Base-by-base conservation (phyloP, 495 filamentous ascomycete genomes). In the Penicillium flavigenum region DNA sequence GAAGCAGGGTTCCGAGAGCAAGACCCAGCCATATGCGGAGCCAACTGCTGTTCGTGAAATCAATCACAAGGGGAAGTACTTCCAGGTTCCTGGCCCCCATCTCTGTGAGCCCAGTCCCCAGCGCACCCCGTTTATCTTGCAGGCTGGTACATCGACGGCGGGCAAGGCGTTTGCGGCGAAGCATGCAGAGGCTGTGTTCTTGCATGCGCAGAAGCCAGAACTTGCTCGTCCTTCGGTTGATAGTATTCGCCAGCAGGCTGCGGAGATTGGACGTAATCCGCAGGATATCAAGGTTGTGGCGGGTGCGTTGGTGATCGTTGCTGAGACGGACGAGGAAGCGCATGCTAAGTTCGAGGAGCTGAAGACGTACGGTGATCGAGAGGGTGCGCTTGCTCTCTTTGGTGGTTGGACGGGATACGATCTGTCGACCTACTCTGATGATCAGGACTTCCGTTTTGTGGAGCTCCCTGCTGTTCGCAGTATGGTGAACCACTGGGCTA, bases 31-130 rank as follows among this genome's bases (percentile, higher is more conserved):
- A 29, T 87, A 86, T 67, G 81, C 81, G 2, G 77, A 84, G 20
- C 84, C 86, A 0, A 61, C 74, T 6, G 77, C 72, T 4, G 81
- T 89, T 16, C 68, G 84, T 14, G 66, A 81, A 59, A 88, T 90
- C 68, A 79, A 88, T 63, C 86, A 89, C 71, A 60, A 73, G 22
- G 86, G 87, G 4, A 83, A 85, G 59, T 87, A 82, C 72, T 88
- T 86, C 72, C 68, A 68, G 2, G 83, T 89, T 0, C 85, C 84
- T 0, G 86, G 86, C 0, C 85, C 84, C 41, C 83, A 87, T 65
- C 82, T 88, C 60, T 82, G 79, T 36, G 80, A 86, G 60, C 86
- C 86, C 2, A 81, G 77, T 55, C 83, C 82, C 12, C 86, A 89
- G 66, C 74, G 86, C 4, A 87, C 85, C n/a, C 86, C 86, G 8